Evolutionary conservation across 2,329 filamentous ascomycete species (phyloP), one percentile per base, ranked within the genome.

Genomic region (Colletotrichum tamarilloi): DNA sequence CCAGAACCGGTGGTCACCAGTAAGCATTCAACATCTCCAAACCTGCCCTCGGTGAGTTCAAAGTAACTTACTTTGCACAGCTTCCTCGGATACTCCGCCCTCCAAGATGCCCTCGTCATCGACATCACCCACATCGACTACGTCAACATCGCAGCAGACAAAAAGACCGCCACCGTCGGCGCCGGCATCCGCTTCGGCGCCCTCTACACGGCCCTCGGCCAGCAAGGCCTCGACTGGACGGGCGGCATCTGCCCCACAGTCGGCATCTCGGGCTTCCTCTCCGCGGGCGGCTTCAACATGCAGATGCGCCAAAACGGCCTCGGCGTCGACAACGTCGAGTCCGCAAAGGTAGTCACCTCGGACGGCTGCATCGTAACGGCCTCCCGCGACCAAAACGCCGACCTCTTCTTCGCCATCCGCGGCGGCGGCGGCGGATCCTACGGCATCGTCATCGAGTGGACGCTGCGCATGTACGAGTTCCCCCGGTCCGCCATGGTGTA

Each of bases 251-350:
- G 75, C 62, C 75, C 75, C 4, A 76, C 75, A 2, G 80, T 81
- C 32, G 80, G 80, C 0, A 75, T 81, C 4, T 68, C 77, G 2
- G 80, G 80, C 0, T 80, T 79, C 62, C 77, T 77, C 11, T 71
- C 79, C 11, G 77, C 80, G 22, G 80, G 80, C 30, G 80, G 80
- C 19, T 81, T 80, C 64, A 80, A 79, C 24, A 76, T 79, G 55
- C 78, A 80, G n/a, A 78, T 78, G 8, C 76, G 79, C 62, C 76
- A 76, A 7, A 73, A 77, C 12, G 80, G 79, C 19, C 75, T 81
- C 35, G 79, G 77, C 0, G 69, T 79, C 0, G 80, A 81, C 66
- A 77, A 75, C 16, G 74, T 81, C 46, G 68, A 76, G 19, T 77
- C 76, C n/a, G 80, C 79, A n/a, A 78, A 71, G 1, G 77, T 81